phyloP scores from a whole-genome alignment of 306 rosid genomes.

The Prunus davidiana region DNA sequence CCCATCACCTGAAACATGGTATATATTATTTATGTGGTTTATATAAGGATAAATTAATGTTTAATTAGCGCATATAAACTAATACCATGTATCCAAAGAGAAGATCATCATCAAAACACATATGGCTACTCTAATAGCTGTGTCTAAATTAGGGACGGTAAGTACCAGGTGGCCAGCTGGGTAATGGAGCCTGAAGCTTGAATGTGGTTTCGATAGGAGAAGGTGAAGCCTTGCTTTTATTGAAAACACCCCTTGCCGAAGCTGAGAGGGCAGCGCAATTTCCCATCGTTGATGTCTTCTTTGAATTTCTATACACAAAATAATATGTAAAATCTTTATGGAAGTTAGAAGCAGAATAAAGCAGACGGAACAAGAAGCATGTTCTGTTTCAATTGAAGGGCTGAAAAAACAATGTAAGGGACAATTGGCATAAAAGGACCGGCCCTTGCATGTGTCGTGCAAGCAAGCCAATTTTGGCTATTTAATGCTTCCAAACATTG shows the following conservation, averaged over 20 bases:
- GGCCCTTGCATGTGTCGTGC: constrained; percentile 24
- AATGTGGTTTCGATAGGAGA: constrained; percentile 45
- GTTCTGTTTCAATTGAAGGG: neutral
- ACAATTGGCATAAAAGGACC: neutral
- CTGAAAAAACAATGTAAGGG: neutral
- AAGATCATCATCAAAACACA: too few relatives aligned
- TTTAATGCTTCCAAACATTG: constrained; percentile 21
- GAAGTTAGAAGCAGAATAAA: constrained; percentile 1
- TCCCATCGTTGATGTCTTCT: constrained; percentile 30
- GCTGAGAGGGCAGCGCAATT: constrained; percentile 21
- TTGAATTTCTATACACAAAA: neutral
- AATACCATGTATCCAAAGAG: too few relatives aligned
- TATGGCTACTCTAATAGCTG: too few relatives aligned
- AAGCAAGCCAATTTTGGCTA: constrained; percentile 24
- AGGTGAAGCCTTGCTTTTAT: constrained; percentile 17
- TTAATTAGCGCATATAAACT: too few relatives aligned
- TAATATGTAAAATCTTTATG: constrained; percentile 2
- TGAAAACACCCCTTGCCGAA: constrained; percentile 22
- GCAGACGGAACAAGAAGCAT: constrained; percentile 26
- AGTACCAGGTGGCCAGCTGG: constrained; percentile 34
- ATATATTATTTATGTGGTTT: too few relatives aligned
- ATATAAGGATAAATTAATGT: too few relatives aligned
- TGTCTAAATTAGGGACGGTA: neutral
- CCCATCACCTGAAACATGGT: constrained; percentile 31
- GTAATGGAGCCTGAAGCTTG: constrained; percentile 51